A percentile compares a stretch with the other conserved stretches of the same genome.
phyloP scores from a whole-genome alignment of 202 grass and related monocot species.

The Schoenoplectus triqueter region DNA sequence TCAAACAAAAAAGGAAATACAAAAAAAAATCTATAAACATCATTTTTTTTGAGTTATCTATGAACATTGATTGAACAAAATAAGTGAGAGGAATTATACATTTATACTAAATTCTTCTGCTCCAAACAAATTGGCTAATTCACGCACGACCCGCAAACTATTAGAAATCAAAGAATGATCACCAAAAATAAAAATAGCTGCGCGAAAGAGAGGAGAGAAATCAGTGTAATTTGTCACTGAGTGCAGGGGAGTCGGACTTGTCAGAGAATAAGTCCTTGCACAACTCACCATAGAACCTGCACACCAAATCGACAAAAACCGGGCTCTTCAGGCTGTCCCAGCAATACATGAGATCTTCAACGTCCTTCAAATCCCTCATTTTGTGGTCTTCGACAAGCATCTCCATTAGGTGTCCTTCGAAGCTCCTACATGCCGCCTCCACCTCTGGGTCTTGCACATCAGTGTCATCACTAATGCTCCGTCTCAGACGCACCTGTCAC shows the following conservation, averaged over 20 bases:
- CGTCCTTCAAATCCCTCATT: slow-evolving; percentile 49
- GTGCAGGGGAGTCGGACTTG: not conserved
- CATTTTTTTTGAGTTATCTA: not conserved
- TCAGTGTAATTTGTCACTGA: not conserved
- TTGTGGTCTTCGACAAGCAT: slow-evolving; percentile 50
- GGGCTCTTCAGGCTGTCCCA: slow-evolving; percentile 45
- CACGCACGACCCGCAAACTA: not conserved
- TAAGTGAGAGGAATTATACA: not conserved
- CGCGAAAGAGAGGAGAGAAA: not conserved
- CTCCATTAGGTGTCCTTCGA: slow-evolving; percentile 46
- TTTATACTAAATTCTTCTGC: not conserved
- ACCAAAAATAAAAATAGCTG: not conserved
- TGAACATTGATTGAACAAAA: slow-evolving; percentile 22
- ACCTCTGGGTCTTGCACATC: slow-evolving; percentile 36
- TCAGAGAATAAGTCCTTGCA: slow-evolving; percentile 56
- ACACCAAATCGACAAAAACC: slow-evolving; percentile 45
- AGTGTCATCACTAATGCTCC: slow-evolving; percentile 5
- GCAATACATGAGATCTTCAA: slow-evolving; percentile 49
- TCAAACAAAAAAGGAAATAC: not conserved
- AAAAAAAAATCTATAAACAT: not conserved
- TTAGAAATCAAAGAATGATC: not conserved
- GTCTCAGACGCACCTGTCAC: slow-evolving; percentile 25
- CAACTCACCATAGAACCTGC: slow-evolving; percentile 49
- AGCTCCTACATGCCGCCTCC: slow-evolving; percentile 46
- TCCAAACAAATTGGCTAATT: slow-evolving; percentile 5